phyloP scores from a whole-genome alignment of 2,329 filamentous ascomycete genomes.

The Alternaria ethzedia region DNA sequence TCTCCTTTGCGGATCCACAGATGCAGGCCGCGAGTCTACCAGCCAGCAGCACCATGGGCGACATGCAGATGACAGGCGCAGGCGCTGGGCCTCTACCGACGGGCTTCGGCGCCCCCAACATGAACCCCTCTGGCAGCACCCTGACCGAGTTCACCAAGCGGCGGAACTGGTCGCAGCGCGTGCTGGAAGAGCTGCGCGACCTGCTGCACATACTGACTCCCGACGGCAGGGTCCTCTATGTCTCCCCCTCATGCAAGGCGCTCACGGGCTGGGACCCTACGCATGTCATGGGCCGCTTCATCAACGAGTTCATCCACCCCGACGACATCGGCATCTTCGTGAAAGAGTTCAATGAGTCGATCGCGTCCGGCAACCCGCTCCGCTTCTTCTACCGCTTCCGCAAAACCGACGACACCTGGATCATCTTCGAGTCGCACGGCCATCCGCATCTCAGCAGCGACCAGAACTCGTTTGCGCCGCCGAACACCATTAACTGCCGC shows the following conservation, averaged over 20 bases:
- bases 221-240: conserved; percentile 82
- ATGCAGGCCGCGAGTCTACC: conserved; percentile 34
- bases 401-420: conserved; percentile 74
- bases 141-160: conserved; percentile 71
- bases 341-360: conserved; percentile 87
- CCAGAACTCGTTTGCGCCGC: conserved; percentile 67
- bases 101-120: conserved; percentile 57
- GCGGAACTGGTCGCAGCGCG: conserved; percentile 83
- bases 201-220: conserved; percentile 86
- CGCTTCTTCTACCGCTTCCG: conserved; percentile 86
- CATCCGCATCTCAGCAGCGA: conserved; percentile 85
- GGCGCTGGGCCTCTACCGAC: conserved; percentile 64
- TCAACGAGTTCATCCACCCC: conserved; percentile 83
- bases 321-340: conserved; percentile 85
- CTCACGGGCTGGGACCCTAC: conserved; percentile 77
- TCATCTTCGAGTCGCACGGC: conserved; percentile 89
- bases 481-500: conserved; percentile 70
- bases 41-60: conserved; percentile 34
- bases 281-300: conserved; percentile 75
- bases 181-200: conserved; percentile 89
- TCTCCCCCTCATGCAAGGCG: conserved; percentile 76
- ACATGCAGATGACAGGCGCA: conserved; percentile 51
- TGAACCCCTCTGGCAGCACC: conserved; percentile 58
- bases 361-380: conserved; percentile 78
- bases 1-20: conserved; percentile 33